Base-by-base conservation (phyloP, 2,329 filamentous ascomycete genomes). In the Alternaria arborescens region DNA sequence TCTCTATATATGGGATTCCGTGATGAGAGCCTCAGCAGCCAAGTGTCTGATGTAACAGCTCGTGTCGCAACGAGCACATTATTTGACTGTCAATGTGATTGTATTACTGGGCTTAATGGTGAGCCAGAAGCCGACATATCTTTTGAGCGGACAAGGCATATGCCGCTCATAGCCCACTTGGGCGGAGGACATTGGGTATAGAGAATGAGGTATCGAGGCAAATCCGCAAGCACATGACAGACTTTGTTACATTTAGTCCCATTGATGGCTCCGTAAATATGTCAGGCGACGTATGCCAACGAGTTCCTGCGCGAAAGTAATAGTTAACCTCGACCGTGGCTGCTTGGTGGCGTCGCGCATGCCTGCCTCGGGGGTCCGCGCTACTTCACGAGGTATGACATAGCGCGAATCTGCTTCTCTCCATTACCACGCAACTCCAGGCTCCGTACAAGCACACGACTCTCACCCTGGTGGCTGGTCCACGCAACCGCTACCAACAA, bases 381-480 rank as follows among this genome's bases (percentile, higher is more conserved):
- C 55, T 36, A 46, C 34, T 55, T 46, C 41, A 55, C 48, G 34
- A 52, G 54, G 48, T 60, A 64, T 68, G 61, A 68, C 66, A 65
- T 67, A 62, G 61, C 55, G 55, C 26, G 50, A 30, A 41, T 50
- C 55, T 59, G 58, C 52, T 55, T 53, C 61, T 54, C 50, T 42
- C 53, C 38, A 51, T 43, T 38, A 61, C 58, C 58, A 62, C 64
- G 18, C 20, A 42, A 24, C 40, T 24, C 46, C 50, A 16, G 36
- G 34, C 53, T 43, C 22, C 24, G 40, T 32, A 50, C 46, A 51
- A 47, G 40, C 58, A 44, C 47, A 44, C 20, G 30, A 43, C 40
- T 34, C 55, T 50, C 34, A 52, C 26, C 42, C 40, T 38, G 30
- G 67, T 70, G 67, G 67, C 64, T 63, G 68, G 68, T 43, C 66